A percentile compares a stretch with the other conserved stretches of the same genome.
Evolutionary conservation across 169 alveolate genomes (phyloP).

Genomic region (Plasmodium ovale): DNA sequence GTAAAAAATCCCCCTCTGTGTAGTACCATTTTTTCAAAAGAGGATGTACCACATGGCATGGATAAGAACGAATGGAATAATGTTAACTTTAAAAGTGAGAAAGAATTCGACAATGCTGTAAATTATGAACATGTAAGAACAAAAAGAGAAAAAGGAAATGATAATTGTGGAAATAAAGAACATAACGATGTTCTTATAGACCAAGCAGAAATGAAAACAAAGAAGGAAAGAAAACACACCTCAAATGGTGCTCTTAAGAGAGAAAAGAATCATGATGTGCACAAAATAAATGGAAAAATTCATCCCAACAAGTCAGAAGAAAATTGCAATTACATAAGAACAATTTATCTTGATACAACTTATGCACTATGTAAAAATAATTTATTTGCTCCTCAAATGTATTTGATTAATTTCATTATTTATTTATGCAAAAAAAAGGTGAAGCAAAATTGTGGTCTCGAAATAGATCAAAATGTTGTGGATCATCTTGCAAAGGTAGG

Average conservation of each 20-base stretch:
- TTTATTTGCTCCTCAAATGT: conserved; percentile 64
- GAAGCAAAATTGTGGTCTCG: not conserved
- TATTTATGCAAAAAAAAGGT: conserved; percentile 55
- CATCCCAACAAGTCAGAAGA: conserved; percentile 20
- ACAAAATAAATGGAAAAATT: not conserved
- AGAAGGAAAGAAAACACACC: not conserved
- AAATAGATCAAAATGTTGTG: not conserved
- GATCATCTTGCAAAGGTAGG: not conserved
- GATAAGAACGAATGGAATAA: not conserved
- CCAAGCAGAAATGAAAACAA: not conserved
- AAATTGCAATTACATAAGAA: conserved; percentile 47
- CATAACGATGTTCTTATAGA: not conserved
- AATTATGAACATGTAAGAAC: conserved; percentile 4
- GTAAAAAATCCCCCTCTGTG: not conserved
- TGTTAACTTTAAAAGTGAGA: not conserved
- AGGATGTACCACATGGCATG: not conserved
- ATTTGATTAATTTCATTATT: conserved; percentile 59
- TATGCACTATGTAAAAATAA: conserved; percentile 71
- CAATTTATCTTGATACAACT: conserved; percentile 75
- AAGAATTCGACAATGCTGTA: not conserved
- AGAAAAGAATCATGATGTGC: not conserved
- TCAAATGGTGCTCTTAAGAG: not conserved
- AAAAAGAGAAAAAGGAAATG: conserved; percentile 7
- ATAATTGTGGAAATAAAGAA: not conserved
- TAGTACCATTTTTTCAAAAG: not conserved